Percentiles rank a stretch among this genome's conserved stretches.
phyloP scores from a whole-genome alignment of 2,329 filamentous ascomycete genomes.

The Beauveria rudraprayagi region DNA sequence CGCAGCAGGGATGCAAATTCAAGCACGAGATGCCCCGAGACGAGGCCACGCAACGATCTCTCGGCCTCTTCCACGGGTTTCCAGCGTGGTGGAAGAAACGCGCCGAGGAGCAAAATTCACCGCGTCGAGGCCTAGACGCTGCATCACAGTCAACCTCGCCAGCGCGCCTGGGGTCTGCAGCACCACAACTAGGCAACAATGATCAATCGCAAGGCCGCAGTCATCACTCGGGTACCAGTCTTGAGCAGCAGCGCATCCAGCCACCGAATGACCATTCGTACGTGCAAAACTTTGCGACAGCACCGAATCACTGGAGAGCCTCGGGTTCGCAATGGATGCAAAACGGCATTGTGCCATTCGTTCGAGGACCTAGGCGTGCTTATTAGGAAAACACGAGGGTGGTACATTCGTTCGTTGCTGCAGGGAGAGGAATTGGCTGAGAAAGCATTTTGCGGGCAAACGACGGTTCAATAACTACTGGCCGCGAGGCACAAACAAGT shows the following conservation, averaged over 20 bases:
- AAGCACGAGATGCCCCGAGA: constrained; percentile 85
- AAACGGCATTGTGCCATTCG: constrained; percentile 12
- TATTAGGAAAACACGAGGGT: not conserved
- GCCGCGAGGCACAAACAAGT: not conserved
- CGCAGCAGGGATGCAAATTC: constrained; percentile 78
- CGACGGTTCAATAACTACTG: not conserved
- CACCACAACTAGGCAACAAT: not conserved
- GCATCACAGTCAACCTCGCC: not conserved
- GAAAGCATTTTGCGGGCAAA: not conserved
- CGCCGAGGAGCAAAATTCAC: constrained; percentile 31
- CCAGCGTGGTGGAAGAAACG: constrained; percentile 53
- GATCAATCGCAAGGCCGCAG: not conserved
- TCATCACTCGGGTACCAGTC: not conserved
- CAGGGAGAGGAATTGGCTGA: not conserved
- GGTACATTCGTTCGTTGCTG: not conserved
- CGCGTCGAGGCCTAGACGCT: not conserved
- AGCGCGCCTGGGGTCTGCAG: not conserved
- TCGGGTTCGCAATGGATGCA: constrained; percentile 12
- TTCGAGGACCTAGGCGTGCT: constrained; percentile 2
- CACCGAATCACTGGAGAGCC: not conserved
- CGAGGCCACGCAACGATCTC: constrained; percentile 51
- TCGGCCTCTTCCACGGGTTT: constrained; percentile 64
- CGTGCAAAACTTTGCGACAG: not conserved
- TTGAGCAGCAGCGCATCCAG: not conserved
- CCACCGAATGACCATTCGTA: not conserved